Percentiles rank a stretch among this genome's conserved stretches.
Conservation (phyloP, 768 basidiomycete genomes). For the Lactarius deliciosus region DNA sequence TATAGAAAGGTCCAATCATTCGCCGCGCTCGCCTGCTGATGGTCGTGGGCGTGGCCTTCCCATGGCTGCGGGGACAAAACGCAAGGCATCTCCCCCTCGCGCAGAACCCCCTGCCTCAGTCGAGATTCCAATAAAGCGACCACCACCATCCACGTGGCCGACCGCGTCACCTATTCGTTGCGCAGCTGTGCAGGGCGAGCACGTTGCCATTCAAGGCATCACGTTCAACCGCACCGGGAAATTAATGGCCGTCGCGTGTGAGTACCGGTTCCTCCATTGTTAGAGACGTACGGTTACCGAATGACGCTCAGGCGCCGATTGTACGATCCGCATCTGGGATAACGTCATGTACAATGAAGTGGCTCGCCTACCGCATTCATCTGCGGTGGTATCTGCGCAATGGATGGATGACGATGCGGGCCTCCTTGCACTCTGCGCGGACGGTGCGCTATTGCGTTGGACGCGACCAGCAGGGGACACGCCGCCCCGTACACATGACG, state of each 20-base stretch:
- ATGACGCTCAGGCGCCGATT: slow-evolving; percentile 48
- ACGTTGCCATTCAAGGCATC: slow-evolving; percentile 48
- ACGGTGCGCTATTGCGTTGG: slow-evolving; percentile 63
- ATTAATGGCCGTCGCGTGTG: slow-evolving; percentile 58
- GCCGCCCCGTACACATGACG: slow-evolving; percentile 21
- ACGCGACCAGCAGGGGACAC: slow-evolving; percentile 47
- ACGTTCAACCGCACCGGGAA: slow-evolving; percentile 54
- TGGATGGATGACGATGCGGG: slow-evolving; percentile 47
- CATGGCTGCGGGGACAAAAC: slow-evolving; percentile 23
- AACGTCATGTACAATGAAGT: slow-evolving; percentile 49
- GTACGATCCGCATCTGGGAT: slow-evolving; percentile 59
- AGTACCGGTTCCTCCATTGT: slow-evolving; percentile 32
- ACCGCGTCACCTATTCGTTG: slow-evolving; percentile 42
- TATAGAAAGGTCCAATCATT: slow-evolving; percentile 10
- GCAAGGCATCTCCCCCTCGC: slow-evolving; percentile 27
- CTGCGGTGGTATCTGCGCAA: slow-evolving; percentile 47
- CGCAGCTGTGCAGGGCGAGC: slow-evolving; percentile 45
- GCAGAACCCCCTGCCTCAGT: slow-evolving; percentile 2
- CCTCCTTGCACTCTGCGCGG: slow-evolving; percentile 39
- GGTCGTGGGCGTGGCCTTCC: slow-evolving; percentile 13
- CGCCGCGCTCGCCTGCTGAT: slow-evolving; percentile 8
- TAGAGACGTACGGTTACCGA: slow-evolving; percentile 7
- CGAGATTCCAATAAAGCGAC: slow-evolving; percentile 31
- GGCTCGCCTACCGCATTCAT: slow-evolving; percentile 54
- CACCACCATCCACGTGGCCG: slow-evolving; percentile 49